phyloP scores from a whole-genome alignment of 1,284 basidiomycete species.

The Cryptococcus deneoformans region DNA sequence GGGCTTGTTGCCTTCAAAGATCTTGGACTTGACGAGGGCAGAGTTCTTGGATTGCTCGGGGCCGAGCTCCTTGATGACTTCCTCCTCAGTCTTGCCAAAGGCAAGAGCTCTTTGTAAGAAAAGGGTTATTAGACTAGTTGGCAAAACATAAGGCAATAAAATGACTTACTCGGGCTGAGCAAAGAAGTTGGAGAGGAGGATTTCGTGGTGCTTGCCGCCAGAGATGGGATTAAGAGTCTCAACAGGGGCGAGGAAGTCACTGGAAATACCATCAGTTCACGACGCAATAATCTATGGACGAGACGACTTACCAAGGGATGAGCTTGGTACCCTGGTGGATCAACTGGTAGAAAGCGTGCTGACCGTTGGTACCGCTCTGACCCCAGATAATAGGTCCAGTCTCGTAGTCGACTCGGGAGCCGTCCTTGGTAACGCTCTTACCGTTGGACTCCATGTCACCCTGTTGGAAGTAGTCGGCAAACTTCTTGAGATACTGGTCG shows the following conservation, averaged over 20 bases:
- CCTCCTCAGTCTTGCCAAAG: constrained; percentile 92
- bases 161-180: constrained; percentile 75
- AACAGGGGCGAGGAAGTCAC: constrained; percentile 93
- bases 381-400: constrained; percentile 99
- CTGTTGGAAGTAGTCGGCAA: constrained; percentile 99
- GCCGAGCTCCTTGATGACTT: constrained; percentile 77
- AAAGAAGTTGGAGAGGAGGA: constrained; percentile 96
- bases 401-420: constrained; percentile 89
- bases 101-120: constrained; percentile 70
- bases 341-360: constrained; percentile 99
- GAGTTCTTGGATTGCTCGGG: constrained; percentile 69
- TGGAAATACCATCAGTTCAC: constrained; percentile 19
- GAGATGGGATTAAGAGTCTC: constrained; percentile 88
- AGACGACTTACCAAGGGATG: constrained; percentile 59
- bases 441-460: constrained; percentile 99
- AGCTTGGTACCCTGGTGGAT: constrained; percentile 94
- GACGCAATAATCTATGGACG: background rate
- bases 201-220: constrained; percentile 91
- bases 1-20: constrained; percentile 96
- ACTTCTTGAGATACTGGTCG: constrained; percentile 98
- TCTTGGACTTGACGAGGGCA: constrained; percentile 90
- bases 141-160: background rate
- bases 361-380: constrained; percentile 95
- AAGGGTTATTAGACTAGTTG: background rate
- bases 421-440: constrained; percentile 92